Conservation (phyloP, 768 basidiomycete genomes). For the Naganishia friedmannii region DNA sequence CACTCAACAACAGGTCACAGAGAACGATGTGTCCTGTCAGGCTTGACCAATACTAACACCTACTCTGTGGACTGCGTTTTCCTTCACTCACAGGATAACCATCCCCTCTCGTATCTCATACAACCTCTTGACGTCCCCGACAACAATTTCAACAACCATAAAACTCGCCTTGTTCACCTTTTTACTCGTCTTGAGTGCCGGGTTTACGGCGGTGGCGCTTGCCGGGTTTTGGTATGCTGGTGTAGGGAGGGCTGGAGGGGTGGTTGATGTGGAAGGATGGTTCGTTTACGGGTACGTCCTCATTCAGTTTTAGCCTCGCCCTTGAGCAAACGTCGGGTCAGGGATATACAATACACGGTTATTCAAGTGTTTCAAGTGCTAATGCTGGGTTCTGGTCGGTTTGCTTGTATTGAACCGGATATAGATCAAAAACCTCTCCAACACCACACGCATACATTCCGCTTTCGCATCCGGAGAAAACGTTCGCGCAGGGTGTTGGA, state of each 20-base stretch:
- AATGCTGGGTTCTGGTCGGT: too few relatives aligned
- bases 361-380: too few relatives aligned
- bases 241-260: conserved; percentile 38
- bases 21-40: too few relatives aligned
- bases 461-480: conserved; percentile 31
- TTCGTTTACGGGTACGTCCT: conserved; percentile 47
- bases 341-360: too few relatives aligned
- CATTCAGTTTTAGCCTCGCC: too few relatives aligned
- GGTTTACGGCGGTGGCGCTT: conserved; percentile 44
- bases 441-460: conserved; percentile 44
- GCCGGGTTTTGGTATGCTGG: conserved; percentile 47
- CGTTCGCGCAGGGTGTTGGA: conserved; percentile 44
- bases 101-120: conserved; percentile 40
- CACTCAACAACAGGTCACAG: too few relatives aligned
- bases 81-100: conserved; percentile 39
- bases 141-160: conserved; percentile 45
- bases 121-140: conserved; percentile 40
- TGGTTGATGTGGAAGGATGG: conserved; percentile 50
- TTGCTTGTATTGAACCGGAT: too few relatives aligned
- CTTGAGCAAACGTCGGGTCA: too few relatives aligned
- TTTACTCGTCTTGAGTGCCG: conserved; percentile 39
- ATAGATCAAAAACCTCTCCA: conserved; percentile 42
- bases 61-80: too few relatives aligned
- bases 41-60: too few relatives aligned
- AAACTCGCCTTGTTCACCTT: conserved; percentile 39